Base-by-base conservation (phyloP, 225 moss, liverwort and hornwort species). In the Antitrichia curtipendula region DNA sequence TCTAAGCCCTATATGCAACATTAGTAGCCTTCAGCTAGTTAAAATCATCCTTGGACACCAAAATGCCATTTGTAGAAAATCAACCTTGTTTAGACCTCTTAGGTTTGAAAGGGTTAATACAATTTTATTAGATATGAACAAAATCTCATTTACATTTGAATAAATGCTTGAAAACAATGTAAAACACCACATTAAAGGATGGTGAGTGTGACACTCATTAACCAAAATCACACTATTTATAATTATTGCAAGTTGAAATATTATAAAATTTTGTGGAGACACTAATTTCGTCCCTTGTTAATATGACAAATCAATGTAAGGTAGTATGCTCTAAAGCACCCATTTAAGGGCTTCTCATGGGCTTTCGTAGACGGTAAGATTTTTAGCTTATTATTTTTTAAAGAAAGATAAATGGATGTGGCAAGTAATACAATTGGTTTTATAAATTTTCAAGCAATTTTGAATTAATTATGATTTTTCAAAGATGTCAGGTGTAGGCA, bases 91-190 rank as follows among this genome's bases (percentile, higher is more conserved):
- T 15, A 6, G 0, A 53, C 6, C 0, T n/a, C 2, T n/a, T 9
- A n/a, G 2, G 2, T 16, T 9, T 36, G 9, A 53, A 15, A 36
- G 4, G 0, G 3, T 3, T 9, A 4, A 24, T 52, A 9, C 1
- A 52, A 36, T 23, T 52, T 23, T 15, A 53, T 75, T 36, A 9
- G 6, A 53, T 75, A 3, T 50, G 24, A 53, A 53, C 6, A 34
- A 76, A 53, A 53, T 23, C 3, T 76, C 24, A 53, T n/a, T 2
- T 1, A 9, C 2, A 76, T 54, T 36, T 76, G 3, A 52, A 15
- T n/a, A n/a, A 14, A 36, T 36, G 1, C 16, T 36, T 36, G 13
- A 52, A 75, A 52, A 13, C 14, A 34, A 52, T 22, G 4, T 9
- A 15, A 76, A n/a, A 24, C 1, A 15, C 10, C 16, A n/a, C 54